A percentile compares a stretch with the other conserved stretches of the same genome.
These are phyloP conservation scores for Prosopis cineraria DNA, from an alignment of 306 rosid genomes.

Conservation along the genomic window DNA sequence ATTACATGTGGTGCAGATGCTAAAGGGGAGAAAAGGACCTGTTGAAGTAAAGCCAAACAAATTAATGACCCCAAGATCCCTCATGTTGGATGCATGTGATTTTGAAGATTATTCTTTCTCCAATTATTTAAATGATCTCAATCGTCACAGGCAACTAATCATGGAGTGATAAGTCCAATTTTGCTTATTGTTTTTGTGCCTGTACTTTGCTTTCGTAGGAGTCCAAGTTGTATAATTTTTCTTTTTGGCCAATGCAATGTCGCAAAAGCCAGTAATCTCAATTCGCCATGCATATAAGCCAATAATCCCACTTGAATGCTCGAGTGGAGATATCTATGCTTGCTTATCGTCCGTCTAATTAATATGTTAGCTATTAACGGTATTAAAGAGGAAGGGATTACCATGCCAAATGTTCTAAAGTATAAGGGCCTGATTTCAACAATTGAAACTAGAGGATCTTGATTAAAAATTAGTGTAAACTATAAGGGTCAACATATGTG, in stretches of 20 bases:
- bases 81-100: conserved; percentile 66
- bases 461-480: too few relatives aligned
- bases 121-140: conserved; percentile 65
- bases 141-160: conserved; percentile 71
- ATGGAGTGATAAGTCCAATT: conserved; percentile 55
- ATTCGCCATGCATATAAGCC: too few relatives aligned
- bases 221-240: conserved; percentile 5
- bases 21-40: conserved; percentile 57
- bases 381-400: too few relatives aligned
- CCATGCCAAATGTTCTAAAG: too few relatives aligned
- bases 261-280: too few relatives aligned
- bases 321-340: too few relatives aligned
- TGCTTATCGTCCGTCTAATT: too few relatives aligned
- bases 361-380: too few relatives aligned
- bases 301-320: too few relatives aligned
- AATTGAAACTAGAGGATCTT: too few relatives aligned
- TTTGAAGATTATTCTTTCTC: conserved; percentile 77
- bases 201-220: neutral
- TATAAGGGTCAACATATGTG: too few relatives aligned
- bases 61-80: conserved; percentile 44
- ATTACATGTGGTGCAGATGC: conserved; percentile 56
- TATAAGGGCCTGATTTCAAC: too few relatives aligned
- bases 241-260: neutral
- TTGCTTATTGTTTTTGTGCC: conserved; percentile 23
- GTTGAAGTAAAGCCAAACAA: conserved; percentile 50